Evolutionary conservation across 2,329 filamentous ascomycete genomes (phyloP), one percentile per base, ranked within the genome.

Genomic region (Fusarium burgessii): DNA sequence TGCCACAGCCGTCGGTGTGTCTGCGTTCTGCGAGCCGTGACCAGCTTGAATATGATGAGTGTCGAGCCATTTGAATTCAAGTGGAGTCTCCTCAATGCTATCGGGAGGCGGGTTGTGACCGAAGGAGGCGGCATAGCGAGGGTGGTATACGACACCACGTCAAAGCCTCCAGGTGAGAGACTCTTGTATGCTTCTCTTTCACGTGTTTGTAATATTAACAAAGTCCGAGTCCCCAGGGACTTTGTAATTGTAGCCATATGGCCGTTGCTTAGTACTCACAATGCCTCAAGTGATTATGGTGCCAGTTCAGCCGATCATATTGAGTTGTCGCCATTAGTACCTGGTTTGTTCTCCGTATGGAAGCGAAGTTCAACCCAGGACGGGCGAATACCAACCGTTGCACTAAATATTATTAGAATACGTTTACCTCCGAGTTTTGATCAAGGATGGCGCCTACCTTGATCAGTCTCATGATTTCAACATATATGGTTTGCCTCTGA

Each of bases 11-110:
- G 82, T 84, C 9, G 82, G 82, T 47, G 74, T 77, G 81, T 82
- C 60, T 55, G 49, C 47, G 62, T 73, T 52, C 68, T 72, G 29
- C 64, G 72, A 42, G 85, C 86, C 11, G 83, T 87, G 3, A 79
- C 75, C 20, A 86, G 80, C 43, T 70, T 68, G 23, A 79, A 81
- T 45, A 77, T 93, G 80, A 95, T 95, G 93, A 93, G 87, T 5
- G 92, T 91, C 27, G 88, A 93, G 78, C 58, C 58, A 11, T 61
- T 60, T 12, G 58, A 61, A 33, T 61, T 61, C 20, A 43, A 60
- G 41, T 61, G 58, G 58, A 61, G 55, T 43, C 58, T 61, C 27
- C 27, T 61, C 18, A 61, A 61, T 55, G 58, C 58, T 60, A 60
- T 61, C 18, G 60, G 58, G 41, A 61, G 58, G 18, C 58, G 58